phyloP scores from a whole-genome alignment of 805 yeast genomes.

The Vanderwaltozyma polyspora region DNA sequence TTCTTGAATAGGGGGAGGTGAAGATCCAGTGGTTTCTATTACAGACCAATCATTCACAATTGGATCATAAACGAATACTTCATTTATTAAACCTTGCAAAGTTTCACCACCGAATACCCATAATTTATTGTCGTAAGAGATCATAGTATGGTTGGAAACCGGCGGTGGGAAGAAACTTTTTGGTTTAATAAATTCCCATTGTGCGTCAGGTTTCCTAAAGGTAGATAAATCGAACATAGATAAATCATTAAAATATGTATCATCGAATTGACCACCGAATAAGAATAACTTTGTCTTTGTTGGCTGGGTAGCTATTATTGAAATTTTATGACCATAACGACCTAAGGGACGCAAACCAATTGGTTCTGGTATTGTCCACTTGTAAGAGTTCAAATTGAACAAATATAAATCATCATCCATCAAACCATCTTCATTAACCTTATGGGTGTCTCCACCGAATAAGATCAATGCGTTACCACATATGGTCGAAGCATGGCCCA shows the following conservation, averaged over 20 bases:
- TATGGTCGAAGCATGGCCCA: conserved; percentile 85
- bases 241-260: conserved; percentile 69
- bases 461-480: conserved; percentile 92
- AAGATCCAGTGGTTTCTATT: conserved; percentile 39
- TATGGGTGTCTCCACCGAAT: conserved; percentile 92
- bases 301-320: conserved; percentile 58
- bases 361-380: conserved; percentile 73
- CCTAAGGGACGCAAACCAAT: conserved; percentile 74
- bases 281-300: conserved; percentile 54
- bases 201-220: conserved; percentile 70
- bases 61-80: conserved; percentile 76
- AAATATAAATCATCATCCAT: conserved; percentile 86
- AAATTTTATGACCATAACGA: conserved; percentile 86
- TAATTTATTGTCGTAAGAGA: conserved; percentile 62
- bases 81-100: conserved; percentile 56
- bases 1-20: conserved; percentile 82
- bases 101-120: conserved; percentile 92
- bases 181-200: conserved; percentile 69
- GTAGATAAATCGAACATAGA: conserved; percentile 78
- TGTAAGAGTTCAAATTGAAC: conserved; percentile 64
- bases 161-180: conserved; percentile 47
- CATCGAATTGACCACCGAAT: conserved; percentile 93
- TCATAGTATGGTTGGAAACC: conserved; percentile 83
- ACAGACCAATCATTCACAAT: conserved; percentile 55
- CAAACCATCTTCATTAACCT: conserved; percentile 60